phyloP scores from a whole-genome alignment of 1,284 basidiomycete species.

The Cryptococcus depauperatus region DNA sequence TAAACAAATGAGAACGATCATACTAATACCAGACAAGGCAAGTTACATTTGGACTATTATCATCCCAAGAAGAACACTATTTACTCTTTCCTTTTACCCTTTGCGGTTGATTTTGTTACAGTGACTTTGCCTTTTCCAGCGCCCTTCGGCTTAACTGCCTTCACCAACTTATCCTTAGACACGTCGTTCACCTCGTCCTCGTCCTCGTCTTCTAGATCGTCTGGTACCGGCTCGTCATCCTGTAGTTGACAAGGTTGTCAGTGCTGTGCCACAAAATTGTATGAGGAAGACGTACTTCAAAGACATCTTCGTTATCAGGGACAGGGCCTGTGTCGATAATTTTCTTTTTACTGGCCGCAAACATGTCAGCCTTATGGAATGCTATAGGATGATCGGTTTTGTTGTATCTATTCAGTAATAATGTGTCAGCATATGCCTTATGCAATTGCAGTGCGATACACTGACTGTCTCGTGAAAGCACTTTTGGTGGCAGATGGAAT shows the following conservation, averaged over 20 bases:
- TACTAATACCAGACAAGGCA: too few relatives aligned
- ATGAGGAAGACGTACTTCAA: slow-evolving; percentile 55
- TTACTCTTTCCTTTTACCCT: too few relatives aligned
- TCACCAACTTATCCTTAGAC: slow-evolving; percentile 53
- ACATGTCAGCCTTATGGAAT: slow-evolving; percentile 74
- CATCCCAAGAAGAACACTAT: too few relatives aligned
- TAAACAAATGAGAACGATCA: too few relatives aligned
- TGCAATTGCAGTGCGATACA: background rate
- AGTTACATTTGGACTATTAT: too few relatives aligned
- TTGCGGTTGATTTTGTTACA: background rate
- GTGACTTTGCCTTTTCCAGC: slow-evolving; percentile 16
- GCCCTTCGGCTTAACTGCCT: slow-evolving; percentile 46
- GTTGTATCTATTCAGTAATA: slow-evolving; percentile 60
- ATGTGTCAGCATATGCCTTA: too few relatives aligned
- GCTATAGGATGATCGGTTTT: slow-evolving; percentile 76
- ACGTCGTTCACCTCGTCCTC: slow-evolving; percentile 46
- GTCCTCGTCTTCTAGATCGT: slow-evolving; percentile 45
- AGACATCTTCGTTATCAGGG: slow-evolving; percentile 84
- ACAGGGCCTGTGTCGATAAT: slow-evolving; percentile 53
- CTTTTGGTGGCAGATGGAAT: slow-evolving; percentile 74
- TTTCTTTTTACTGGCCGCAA: slow-evolving; percentile 68
- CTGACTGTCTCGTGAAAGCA: slow-evolving; percentile 75
- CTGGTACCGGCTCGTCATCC: slow-evolving; percentile 35
- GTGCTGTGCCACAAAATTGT: slow-evolving; percentile 22
- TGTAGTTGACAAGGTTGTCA: background rate